phyloP scores from a whole-genome alignment of 1,284 basidiomycete genomes.

The Crucibulum parvulum region DNA sequence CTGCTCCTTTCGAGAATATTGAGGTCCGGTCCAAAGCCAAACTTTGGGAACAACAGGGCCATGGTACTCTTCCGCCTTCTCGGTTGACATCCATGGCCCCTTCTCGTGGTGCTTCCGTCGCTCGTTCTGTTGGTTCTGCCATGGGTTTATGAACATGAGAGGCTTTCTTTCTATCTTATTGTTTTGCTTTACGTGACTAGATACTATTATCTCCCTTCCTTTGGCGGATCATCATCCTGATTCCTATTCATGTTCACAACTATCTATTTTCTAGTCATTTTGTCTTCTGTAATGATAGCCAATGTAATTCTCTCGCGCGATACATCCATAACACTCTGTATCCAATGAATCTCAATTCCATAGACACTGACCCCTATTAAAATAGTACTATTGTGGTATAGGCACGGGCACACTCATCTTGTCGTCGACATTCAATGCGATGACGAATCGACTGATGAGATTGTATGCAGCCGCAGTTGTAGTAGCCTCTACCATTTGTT shows the following conservation, averaged over 20 bases:
- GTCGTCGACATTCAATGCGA: constrained; percentile 47
- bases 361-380: no score
- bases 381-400: constrained; percentile 29
- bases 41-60: constrained; percentile 79
- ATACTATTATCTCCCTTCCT: no score
- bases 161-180: no score
- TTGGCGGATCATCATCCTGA: no score
- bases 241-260: no score
- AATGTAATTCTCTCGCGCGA: no score
- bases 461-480: constrained; percentile 49
- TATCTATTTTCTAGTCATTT: no score
- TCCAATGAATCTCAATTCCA: no score
- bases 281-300: no score
- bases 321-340: no score
- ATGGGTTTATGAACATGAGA: neutral
- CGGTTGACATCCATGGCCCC: no score
- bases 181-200: no score
- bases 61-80: constrained; percentile 30
- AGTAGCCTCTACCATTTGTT: constrained; percentile 48
- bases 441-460: constrained; percentile 47
- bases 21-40: constrained; percentile 83
- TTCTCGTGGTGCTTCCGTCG: neutral
- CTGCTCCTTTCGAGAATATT: constrained; percentile 84
- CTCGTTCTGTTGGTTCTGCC: neutral
- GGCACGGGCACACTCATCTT: constrained; percentile 46